A percentile compares a stretch with the other conserved stretches of the same genome.
Evolutionary conservation across 441 rosid genomes (phyloP).

Genomic region (Corymbia citriodora): DNA sequence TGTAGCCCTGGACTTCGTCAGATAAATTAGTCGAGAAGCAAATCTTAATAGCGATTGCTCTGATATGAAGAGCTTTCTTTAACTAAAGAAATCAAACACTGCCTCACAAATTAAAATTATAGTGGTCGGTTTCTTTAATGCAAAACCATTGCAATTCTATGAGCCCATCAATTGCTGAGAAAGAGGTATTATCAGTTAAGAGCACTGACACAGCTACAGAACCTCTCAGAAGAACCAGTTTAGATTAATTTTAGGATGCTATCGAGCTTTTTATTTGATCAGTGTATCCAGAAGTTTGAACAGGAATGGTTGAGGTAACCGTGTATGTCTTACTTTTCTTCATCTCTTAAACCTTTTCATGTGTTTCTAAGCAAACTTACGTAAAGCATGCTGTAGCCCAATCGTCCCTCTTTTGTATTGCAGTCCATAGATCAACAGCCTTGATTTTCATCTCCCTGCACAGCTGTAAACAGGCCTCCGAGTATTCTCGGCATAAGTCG

Average conservation of each 20-base stretch:
- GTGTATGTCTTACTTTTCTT: background rate
- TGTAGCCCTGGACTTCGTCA: background rate
- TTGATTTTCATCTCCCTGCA: constrained; percentile 65
- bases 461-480: constrained; percentile 74
- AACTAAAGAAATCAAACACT: background rate
- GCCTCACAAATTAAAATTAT: background rate
- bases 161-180: background rate
- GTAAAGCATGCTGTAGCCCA: constrained; percentile 65
- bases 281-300: background rate
- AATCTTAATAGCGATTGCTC: background rate
- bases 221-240: background rate
- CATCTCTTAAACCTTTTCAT: background rate
- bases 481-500: constrained; percentile 61
- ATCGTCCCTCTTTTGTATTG: constrained; percentile 55
- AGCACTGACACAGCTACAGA: background rate
- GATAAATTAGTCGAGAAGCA: fast-evolving
- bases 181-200: background rate
- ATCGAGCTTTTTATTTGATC: background rate
- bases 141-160: background rate
- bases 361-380: constrained; percentile 26
- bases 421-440: constrained; percentile 70
- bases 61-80: background rate
- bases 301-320: background rate
- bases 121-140: background rate
- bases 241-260: background rate